Base-by-base conservation (phyloP, 2,329 filamentous ascomycete genomes). In the Fusarium agapanthi region DNA sequence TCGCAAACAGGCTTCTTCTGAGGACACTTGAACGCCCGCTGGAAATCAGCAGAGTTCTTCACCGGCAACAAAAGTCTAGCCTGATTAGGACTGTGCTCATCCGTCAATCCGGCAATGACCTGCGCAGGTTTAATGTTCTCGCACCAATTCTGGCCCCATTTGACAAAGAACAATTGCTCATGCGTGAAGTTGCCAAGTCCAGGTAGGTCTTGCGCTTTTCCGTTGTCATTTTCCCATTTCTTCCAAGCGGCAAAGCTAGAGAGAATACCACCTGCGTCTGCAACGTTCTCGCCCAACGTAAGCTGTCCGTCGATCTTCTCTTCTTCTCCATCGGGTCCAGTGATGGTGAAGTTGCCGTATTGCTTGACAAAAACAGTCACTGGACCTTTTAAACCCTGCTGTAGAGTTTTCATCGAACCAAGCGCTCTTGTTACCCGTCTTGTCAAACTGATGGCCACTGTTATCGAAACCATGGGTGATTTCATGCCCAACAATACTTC, bases 381-480 rank as follows among this genome's bases (percentile, higher is more conserved):
- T 12, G 11, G 55, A 86, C 47, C 88, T 87, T 58, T 88, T 80
- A 77, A 92, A 93, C 5, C 83, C 88, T 7, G 84, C 76, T 7
- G 90, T 84, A 6, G 90, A 92, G 37, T 81, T 79, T 13, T 89
- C 83, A 28, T 88, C 88, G 90, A 90, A 92, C 91, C 91, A 93
- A 65, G 91, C 86, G 3, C 87, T 89, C 76, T 87, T 88, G 74
- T 90, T 91, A 30, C 89, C 91, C 37, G 87, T 88, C 71, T 90
- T 84, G 74, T 93, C 89, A 72, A 89, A 92, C 73, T 90, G 86
- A 28, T 90, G 86, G 16, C 91, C 91, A 1, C 85, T 88, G 45
- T 87, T 89, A 78, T 93, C 91, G 76, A 93, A 93, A 18, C 89
- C 91, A 73, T 93, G 91, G 11, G 88, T 90, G 20, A 93, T 84